Percentiles rank a stretch among this genome's conserved stretches.
These are phyloP conservation scores for Byssothecium circinans DNA, from an alignment of 2,329 filamentous ascomycete genomes.

Conservation along the genomic window DNA sequence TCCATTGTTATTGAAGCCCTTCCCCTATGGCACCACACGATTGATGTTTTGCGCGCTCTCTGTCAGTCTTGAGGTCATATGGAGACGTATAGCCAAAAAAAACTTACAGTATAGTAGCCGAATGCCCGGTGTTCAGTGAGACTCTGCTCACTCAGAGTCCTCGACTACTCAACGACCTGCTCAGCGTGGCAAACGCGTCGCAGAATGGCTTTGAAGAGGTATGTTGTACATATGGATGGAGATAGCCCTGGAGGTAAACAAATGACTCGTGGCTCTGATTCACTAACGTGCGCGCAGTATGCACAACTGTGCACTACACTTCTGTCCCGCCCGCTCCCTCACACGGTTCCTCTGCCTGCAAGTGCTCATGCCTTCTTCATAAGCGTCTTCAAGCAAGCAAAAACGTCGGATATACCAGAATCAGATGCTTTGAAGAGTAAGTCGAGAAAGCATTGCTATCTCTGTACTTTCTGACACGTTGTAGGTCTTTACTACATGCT, in stretches of 20 bases:
- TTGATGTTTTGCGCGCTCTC: conserved; percentile 54
- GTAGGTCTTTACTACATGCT: conserved; percentile 32
- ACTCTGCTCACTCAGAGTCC: conserved; percentile 34
- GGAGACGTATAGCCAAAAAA: conserved; percentile 20
- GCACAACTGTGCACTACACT: conserved; percentile 34
- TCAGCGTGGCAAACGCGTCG: conserved; percentile 37
- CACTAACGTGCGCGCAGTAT: conserved; percentile 22
- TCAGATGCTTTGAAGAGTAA: conserved; percentile 20
- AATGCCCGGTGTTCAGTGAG: conserved; percentile 35
- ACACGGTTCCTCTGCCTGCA: conserved; percentile 32
- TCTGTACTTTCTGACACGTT: too few relatives aligned
- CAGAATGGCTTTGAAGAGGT: conserved; percentile 35
- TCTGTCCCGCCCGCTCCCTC: conserved; percentile 37
- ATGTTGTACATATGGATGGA: conserved; percentile 6
- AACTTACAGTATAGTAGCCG: conserved; percentile 17
- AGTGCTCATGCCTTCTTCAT: conserved; percentile 40
- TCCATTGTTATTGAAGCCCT: conserved; percentile 52
- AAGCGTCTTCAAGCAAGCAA: conserved; percentile 32
- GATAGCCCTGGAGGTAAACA: not conserved
- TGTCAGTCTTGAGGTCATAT: conserved; percentile 38
- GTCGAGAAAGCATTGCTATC: too few relatives aligned
- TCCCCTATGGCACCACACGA: conserved; percentile 53
- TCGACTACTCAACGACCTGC: conserved; percentile 34
- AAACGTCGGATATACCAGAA: conserved; percentile 23
- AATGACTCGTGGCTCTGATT: not conserved